Evolutionary conservation across 2,329 filamentous ascomycete species (phyloP).

Genomic region (Paecilomyces sp.): DNA sequence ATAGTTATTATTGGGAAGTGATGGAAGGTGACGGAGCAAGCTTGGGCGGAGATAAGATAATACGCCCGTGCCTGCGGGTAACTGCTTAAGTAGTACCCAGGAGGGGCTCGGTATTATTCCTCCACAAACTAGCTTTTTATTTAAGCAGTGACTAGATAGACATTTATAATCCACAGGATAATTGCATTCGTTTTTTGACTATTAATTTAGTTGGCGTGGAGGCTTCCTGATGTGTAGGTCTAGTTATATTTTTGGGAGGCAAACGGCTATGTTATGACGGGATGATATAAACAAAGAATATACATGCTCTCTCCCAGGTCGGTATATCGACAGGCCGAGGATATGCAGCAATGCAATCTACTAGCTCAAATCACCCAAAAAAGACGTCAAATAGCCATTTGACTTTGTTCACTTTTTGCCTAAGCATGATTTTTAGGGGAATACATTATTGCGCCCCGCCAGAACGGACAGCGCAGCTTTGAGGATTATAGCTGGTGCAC

Average conservation of each 20-base stretch:
- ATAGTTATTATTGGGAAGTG: not conserved
- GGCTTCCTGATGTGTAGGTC: not conserved
- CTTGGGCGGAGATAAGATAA: conserved; percentile 24
- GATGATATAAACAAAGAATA: not conserved
- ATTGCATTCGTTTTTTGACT: too few species aligned
- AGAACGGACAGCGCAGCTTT: not conserved
- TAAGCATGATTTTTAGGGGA: not conserved
- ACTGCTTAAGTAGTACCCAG: not conserved
- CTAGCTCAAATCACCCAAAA: too few species aligned
- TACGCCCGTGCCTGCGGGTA: conserved; percentile 5
- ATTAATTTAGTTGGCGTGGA: too few species aligned
- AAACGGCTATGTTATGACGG: not conserved
- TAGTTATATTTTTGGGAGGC: not conserved
- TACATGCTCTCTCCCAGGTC: not conserved
- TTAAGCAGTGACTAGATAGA: too few species aligned
- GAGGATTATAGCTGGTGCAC: not conserved
- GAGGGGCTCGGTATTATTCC: too few species aligned
- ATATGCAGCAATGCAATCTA: too few species aligned
- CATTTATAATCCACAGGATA: too few species aligned
- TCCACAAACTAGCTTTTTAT: too few species aligned
- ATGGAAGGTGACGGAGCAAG: conserved; percentile 7
- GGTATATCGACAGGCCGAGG: not conserved
- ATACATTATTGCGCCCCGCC: not conserved
- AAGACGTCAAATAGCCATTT: too few species aligned
- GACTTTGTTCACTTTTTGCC: too few species aligned